A percentile compares a stretch with the other conserved stretches of the same genome.
Evolutionary conservation across 2,329 filamentous ascomycete genomes (phyloP).

Genomic region (Lachnellula occidentalis): DNA sequence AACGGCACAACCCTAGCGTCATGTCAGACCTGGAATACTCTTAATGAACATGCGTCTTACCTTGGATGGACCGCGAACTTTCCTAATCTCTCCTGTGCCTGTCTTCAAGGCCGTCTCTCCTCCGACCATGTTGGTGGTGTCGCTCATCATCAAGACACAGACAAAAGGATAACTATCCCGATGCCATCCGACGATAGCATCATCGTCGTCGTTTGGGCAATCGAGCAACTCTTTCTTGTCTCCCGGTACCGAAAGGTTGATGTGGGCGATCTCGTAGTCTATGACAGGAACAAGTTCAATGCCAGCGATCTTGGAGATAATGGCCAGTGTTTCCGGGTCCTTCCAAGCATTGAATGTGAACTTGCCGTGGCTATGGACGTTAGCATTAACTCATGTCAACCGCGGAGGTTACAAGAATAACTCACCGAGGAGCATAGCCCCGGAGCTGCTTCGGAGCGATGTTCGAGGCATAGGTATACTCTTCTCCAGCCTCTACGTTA

Average conservation of each 20-base stretch:
- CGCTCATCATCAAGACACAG: slow-evolving; percentile 46
- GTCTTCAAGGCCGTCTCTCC: slow-evolving; percentile 58
- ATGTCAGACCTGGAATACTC: slow-evolving; percentile 6
- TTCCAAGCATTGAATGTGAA: slow-evolving; percentile 61
- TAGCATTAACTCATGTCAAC: slow-evolving; percentile 11
- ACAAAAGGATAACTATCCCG: slow-evolving; percentile 47
- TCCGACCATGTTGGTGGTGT: slow-evolving; percentile 42
- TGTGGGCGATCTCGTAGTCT: slow-evolving; percentile 53
- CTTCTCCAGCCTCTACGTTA: slow-evolving; percentile 47
- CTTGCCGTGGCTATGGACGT: slow-evolving; percentile 47
- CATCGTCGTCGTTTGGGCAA: slow-evolving; percentile 25
- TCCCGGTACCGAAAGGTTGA: slow-evolving; percentile 45
- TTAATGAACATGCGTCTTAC: slow-evolving; percentile 24
- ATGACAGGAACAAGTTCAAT: slow-evolving; percentile 51
- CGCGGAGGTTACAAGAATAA: slow-evolving; percentile 7
- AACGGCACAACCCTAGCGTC: slow-evolving; percentile 34
- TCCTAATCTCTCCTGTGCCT: slow-evolving; percentile 40
- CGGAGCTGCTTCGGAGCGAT: slow-evolving; percentile 50
- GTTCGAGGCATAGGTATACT: slow-evolving; percentile 54
- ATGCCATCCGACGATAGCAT: slow-evolving; percentile 43
- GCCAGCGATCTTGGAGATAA: slow-evolving; percentile 51
- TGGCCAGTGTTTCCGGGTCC: slow-evolving; percentile 46
- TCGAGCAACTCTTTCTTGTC: slow-evolving; percentile 21
- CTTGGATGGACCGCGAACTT: slow-evolving; percentile 39
- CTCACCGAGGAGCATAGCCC: slow-evolving; percentile 52